Evolutionary conservation across 176 grass and related monocot species (phyloP), one percentile per base, ranked within the genome.

Genomic region (Coix lacrymajobi): DNA sequence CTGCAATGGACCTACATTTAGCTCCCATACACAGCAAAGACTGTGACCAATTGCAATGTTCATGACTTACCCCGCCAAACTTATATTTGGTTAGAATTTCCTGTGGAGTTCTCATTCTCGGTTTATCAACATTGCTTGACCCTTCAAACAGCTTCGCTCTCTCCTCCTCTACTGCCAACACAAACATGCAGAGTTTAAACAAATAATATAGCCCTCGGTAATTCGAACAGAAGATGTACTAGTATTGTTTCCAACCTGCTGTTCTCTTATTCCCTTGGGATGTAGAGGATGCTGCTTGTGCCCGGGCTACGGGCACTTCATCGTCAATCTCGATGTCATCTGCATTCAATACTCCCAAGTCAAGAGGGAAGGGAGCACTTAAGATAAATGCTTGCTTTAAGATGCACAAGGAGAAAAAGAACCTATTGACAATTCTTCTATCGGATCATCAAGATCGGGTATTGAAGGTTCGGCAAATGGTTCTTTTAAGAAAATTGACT

Each of bases 81-180:
- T 88, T 90, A 78, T 98, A 98, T 92, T 98, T 90, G 25, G 96
- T 98, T 13, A 98, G 87, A 87, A 98, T 98, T 88, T 98, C 96
- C 85, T 98, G 88, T 15, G 84, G 74, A n/a, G 79, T 95, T 90
- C 96, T 90, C 83, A 93, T 92, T 88, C 88, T 95, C 24, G 96
- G 96, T 45, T 87, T 92, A 54, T 71, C 80, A 79, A 67, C 87
- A 79, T 75, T 45, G n/a, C 79, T 93, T 32, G 96, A 93, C 76
- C 92, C 96, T 75, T 98, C 88, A 88, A 98, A 98, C 51, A 98
- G 76, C 30, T 91, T 93, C 9, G 82, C 79, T 88, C 92, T 94
- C 60, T 97, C 90, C 15, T 79, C 88, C 79, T 91, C 92, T 54
- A 77, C 84, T 90, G 80, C 57, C 44, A 66, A 77, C 39, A 76